Evolutionary conservation across 257 asterid species (phyloP).

Genomic region (Petunia secreta): DNA sequence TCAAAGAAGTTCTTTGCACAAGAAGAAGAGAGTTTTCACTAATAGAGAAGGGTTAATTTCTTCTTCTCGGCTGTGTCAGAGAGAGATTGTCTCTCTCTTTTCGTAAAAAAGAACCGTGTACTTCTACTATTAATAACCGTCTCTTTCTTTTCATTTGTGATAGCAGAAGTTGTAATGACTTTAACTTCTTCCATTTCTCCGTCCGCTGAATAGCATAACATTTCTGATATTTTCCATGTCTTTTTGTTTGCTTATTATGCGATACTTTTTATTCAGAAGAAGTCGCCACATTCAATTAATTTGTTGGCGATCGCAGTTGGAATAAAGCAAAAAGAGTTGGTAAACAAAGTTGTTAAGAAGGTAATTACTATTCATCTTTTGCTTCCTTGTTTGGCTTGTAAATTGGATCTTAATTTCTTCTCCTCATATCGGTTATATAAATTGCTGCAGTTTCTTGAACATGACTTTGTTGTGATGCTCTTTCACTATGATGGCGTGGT

Average conservation of each 20-base stretch:
- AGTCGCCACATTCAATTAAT: conserved; percentile 37
- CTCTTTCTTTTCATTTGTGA: not conserved
- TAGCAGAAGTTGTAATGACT: not conserved
- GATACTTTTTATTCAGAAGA: conserved; percentile 45
- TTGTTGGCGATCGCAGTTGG: conserved; percentile 87
- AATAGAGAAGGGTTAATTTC: too few relatives aligned
- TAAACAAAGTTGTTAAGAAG: conserved; percentile 62
- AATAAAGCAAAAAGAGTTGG: conserved; percentile 64
- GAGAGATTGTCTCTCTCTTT: too few relatives aligned
- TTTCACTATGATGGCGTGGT: conserved; percentile 84
- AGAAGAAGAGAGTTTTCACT: too few relatives aligned
- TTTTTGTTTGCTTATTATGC: conserved; percentile 21
- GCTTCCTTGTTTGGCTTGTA: conserved; percentile 14
- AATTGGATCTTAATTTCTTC: not conserved
- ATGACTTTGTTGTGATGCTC: conserved; percentile 68
- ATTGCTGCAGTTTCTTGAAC: conserved; percentile 64
- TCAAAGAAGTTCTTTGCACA: too few relatives aligned
- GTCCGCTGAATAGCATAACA: too few relatives aligned
- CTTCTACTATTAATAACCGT: too few relatives aligned
- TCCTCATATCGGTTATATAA: not conserved
- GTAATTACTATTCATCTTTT: conserved; percentile 38
- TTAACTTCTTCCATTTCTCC: too few relatives aligned
- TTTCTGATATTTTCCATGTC: not conserved
- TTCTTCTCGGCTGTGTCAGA: too few relatives aligned
- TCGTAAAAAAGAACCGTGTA: too few relatives aligned